Conservation (phyloP, 306 rosid genomes). For the Rosa lucieae region DNA sequence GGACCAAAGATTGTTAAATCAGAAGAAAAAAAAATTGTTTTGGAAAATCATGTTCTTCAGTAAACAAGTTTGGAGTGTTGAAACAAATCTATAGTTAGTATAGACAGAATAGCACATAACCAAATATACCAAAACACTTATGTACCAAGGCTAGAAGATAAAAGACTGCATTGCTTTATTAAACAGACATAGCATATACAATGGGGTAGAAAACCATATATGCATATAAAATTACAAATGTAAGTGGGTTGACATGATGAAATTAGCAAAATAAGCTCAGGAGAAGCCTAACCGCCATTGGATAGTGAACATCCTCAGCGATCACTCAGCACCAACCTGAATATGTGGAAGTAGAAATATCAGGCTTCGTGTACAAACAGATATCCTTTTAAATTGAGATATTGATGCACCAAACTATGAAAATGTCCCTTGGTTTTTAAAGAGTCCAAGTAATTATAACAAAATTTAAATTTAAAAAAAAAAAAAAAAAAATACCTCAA, state of each 20-base stretch:
- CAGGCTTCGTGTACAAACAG: neutral
- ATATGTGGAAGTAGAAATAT: neutral
- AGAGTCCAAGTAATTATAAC: neutral
- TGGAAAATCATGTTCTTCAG: neutral
- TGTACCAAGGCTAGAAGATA: neutral
- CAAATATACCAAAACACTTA: neutral
- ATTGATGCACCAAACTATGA: neutral
- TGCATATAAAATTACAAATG: conserved; percentile 11
- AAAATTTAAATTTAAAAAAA: neutral
- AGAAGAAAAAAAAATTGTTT: neutral
- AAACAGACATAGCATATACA: conserved; percentile 23
- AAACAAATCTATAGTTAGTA: neutral
- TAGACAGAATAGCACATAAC: neutral
- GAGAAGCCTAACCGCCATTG: conserved; percentile 16
- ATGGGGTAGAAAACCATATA: conserved; percentile 8
- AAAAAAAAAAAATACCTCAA: too few relatives aligned
- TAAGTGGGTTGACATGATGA: neutral
- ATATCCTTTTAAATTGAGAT: neutral
- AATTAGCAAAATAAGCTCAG: conserved; percentile 8
- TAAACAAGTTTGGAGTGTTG: neutral
- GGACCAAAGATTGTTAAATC: neutral
- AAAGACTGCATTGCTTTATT: conserved; percentile 8
- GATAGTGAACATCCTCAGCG: conserved; percentile 17
- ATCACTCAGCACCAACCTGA: conserved; percentile 66
- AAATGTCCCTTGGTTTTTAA: neutral